phyloP scores from a whole-genome alignment of 805 yeast genomes.

The Isabelozyma pseudorhagii region DNA sequence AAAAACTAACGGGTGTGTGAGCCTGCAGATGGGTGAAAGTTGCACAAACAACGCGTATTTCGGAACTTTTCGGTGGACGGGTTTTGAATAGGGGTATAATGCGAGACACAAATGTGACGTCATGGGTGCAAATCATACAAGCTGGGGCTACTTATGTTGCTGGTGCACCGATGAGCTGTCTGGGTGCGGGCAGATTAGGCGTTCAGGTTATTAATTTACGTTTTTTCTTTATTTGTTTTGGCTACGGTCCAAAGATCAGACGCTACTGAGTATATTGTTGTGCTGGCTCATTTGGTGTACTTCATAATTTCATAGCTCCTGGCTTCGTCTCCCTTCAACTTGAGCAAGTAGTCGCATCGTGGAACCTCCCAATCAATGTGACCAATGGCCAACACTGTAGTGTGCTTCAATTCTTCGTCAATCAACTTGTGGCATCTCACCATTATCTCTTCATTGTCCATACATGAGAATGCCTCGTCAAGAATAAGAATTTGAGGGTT shows the following conservation, averaged over 20 bases:
- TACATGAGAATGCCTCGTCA: slow-evolving; percentile 92
- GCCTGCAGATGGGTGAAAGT: neutral
- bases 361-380: slow-evolving; percentile 84
- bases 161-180: too few species aligned
- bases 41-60: neutral
- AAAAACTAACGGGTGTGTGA: neutral
- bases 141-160: too few species aligned
- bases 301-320: slow-evolving; percentile 17
- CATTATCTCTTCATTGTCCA: slow-evolving; percentile 56
- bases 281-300: neutral
- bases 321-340: slow-evolving; percentile 27
- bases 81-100: neutral
- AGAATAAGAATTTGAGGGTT: slow-evolving; percentile 74
- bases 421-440: slow-evolving; percentile 30
- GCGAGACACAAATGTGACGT: too few species aligned
- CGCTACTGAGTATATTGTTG: too few species aligned
- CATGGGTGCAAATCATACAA: too few species aligned
- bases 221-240: neutral
- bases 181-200: neutral
- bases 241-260: too few species aligned
- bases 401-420: slow-evolving; percentile 21
- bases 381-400: slow-evolving; percentile 77
- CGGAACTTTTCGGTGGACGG: neutral
- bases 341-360: slow-evolving; percentile 47
- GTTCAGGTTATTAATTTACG: neutral